phyloP scores from a whole-genome alignment of 177 flowering plant species.

The Tripterygium wilfordii region DNA sequence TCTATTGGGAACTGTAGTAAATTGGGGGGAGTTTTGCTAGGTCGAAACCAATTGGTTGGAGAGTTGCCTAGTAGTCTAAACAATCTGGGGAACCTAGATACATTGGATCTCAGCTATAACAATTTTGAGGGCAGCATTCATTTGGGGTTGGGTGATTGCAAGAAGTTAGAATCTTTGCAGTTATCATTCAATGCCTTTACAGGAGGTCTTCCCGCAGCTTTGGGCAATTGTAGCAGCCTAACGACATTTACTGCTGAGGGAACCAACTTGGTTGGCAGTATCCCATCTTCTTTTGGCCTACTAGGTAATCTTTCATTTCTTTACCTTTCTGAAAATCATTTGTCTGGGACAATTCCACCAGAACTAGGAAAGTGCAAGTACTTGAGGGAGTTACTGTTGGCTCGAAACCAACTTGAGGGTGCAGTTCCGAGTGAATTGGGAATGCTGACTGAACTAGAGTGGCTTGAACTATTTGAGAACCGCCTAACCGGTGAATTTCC shows the following conservation, averaged over 20 bases:
- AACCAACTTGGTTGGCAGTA: constrained; percentile 40
- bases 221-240: constrained; percentile 60
- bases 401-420: constrained; percentile 48
- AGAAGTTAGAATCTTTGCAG: constrained; percentile 27
- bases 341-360: constrained; percentile 60
- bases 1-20: constrained; percentile 53
- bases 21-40: constrained; percentile 39
- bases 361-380: constrained; percentile 60
- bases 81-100: constrained; percentile 29
- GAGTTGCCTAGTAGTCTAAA: constrained; percentile 41
- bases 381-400: constrained; percentile 29
- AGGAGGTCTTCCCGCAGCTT: constrained; percentile 39
- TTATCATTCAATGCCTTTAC: constrained; percentile 44
- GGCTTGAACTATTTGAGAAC: constrained; percentile 43
- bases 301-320: constrained; percentile 32
- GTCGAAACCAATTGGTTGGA: constrained; percentile 40
- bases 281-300: constrained; percentile 62
- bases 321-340: constrained; percentile 42
- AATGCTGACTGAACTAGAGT: constrained; percentile 24
- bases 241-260: constrained; percentile 23
- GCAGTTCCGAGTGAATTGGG: constrained; percentile 58
- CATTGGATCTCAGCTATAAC: constrained; percentile 40
- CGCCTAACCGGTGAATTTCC: constrained; percentile 58
- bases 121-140: constrained; percentile 45
- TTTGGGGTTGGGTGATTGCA: constrained; percentile 35